These are phyloP conservation scores for Psilocybe tampanensis DNA, from an alignment of 768 basidiomycete genomes.

Conservation along the genomic window DNA sequence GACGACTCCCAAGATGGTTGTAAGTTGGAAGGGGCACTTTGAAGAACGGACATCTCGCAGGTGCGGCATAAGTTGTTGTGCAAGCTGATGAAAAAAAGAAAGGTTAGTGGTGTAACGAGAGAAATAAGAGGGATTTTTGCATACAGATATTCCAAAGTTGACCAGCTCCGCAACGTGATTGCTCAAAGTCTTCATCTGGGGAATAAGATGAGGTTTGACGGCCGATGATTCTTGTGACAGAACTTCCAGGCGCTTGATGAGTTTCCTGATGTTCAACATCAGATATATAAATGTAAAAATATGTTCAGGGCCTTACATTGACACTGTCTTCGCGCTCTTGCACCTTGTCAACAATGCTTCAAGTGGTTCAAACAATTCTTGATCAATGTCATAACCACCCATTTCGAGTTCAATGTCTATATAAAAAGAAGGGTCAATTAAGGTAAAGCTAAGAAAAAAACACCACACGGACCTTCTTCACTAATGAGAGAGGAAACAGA, in stretches of 20 bases:
- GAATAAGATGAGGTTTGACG: constrained; percentile 68
- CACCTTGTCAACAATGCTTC: constrained; percentile 83
- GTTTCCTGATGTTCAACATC: constrained; percentile 58
- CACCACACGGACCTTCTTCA: constrained; percentile 65
- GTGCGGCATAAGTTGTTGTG: constrained; percentile 87
- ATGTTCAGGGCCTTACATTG: constrained; percentile 54
- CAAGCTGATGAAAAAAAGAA: constrained; percentile 65
- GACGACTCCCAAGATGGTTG: constrained; percentile 69
- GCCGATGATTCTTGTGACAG: constrained; percentile 72
- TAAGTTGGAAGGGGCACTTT: constrained; percentile 78
- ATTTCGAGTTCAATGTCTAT: constrained; percentile 74
- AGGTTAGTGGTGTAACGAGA: too few relatives aligned
- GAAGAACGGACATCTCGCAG: constrained; percentile 77
- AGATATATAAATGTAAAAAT: not conserved
- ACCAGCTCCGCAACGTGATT: constrained; percentile 79
- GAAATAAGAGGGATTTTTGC: too few relatives aligned
- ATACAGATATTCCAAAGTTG: constrained; percentile 92
- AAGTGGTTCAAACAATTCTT: constrained; percentile 80
- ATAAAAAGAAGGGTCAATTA: not conserved
- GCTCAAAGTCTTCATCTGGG: constrained; percentile 73
- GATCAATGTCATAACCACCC: constrained; percentile 73
- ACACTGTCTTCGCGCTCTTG: constrained; percentile 76
- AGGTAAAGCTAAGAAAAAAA: not conserved
- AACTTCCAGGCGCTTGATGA: constrained; percentile 84
- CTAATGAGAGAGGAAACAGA: constrained; percentile 70